Conservation (phyloP, 2,329 filamentous ascomycete genomes). For the Venturiaceae sp. region DNA sequence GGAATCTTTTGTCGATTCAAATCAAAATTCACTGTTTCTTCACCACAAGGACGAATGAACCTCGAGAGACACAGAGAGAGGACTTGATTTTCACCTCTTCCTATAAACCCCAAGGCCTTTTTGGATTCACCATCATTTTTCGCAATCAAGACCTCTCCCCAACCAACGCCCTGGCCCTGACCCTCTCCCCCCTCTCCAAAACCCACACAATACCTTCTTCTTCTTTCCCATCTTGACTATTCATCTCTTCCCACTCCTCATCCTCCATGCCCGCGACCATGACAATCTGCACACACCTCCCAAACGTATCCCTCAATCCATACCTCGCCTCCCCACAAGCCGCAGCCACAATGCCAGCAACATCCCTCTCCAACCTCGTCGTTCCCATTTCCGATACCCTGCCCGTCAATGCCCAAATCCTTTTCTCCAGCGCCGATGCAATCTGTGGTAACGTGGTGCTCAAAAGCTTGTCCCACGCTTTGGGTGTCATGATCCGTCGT, state of each 20-base stretch:
- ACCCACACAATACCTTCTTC: slow-evolving; percentile 64
- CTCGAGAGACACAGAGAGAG: too few relatives aligned
- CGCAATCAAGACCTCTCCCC: not conserved
- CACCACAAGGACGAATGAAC: too few relatives aligned
- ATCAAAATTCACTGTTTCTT: too few relatives aligned
- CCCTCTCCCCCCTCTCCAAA: slow-evolving; percentile 63
- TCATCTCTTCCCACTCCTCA: slow-evolving; percentile 82
- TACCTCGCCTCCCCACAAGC: slow-evolving; percentile 64
- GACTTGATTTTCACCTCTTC: too few relatives aligned
- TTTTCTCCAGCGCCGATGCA: slow-evolving; percentile 72
- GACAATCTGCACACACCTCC: slow-evolving; percentile 66
- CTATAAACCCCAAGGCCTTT: too few relatives aligned
- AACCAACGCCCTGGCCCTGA: slow-evolving; percentile 61
- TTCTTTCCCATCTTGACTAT: slow-evolving; percentile 30
- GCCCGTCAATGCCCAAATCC: slow-evolving; percentile 71
- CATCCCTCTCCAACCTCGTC: slow-evolving; percentile 73
- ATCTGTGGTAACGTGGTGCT: slow-evolving; percentile 66
- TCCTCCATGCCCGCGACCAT: slow-evolving; percentile 92
- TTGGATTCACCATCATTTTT: not conserved
- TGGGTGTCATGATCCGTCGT: slow-evolving; percentile 69
- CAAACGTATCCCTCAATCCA: slow-evolving; percentile 66
- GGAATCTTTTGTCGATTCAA: too few relatives aligned
- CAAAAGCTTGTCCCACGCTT: slow-evolving; percentile 67
- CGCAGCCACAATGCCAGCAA: slow-evolving; percentile 61
- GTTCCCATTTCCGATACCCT: slow-evolving; percentile 74